Base-by-base conservation (phyloP, 2,329 filamentous ascomycete species). In the Cordyceps fumosorosea region DNA sequence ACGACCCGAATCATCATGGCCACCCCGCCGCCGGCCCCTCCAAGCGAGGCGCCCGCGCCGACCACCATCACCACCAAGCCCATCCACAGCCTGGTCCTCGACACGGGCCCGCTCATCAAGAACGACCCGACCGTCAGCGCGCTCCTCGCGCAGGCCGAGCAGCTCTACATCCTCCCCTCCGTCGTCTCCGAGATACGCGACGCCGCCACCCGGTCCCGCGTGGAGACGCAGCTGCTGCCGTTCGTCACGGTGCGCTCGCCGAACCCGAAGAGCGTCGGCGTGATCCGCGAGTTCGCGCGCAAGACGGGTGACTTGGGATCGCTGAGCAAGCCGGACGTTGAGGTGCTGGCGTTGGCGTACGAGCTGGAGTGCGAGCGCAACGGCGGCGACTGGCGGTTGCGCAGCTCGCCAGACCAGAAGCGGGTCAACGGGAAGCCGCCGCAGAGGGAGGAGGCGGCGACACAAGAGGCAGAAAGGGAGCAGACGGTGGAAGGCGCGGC, bases 331-430 rank as follows among this genome's bases (percentile, higher is more conserved):
- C 89, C 92, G 1, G 95, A 99, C 85, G 79, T 98, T 64, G 89
- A 96, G 67, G 83, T 99, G 47, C 79, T 98, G 70, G 95, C 93
- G 10, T 79, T 99, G 62, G 89, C 91, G 1, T 98, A 98, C 73
- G 95, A 99, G 73, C 73, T 98, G n/a, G 93, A 98, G 69, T 89
- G 90, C 69, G 93, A 98, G 78, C 81, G 88, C 63, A 96, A 96
- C 72, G 86, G 87, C n/a, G 93, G 93, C 2, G 88, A 96, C 72
- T 96, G 91, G 89, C 84, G 93, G 64, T 71, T 97, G 73, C 82
- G 93, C 65, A 90, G 84, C 63, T 82, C 84, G 3, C 93, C 93
- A 0, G 89, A 87, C 0, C 92, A 96, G 73, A 93, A 92, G 74
- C 74, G 83, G 1, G 71, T 93, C 62, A 93, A 93, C 71, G 90